Base-by-base conservation (phyloP, 768 basidiomycete species). In the Auriscalpium vulgare region DNA sequence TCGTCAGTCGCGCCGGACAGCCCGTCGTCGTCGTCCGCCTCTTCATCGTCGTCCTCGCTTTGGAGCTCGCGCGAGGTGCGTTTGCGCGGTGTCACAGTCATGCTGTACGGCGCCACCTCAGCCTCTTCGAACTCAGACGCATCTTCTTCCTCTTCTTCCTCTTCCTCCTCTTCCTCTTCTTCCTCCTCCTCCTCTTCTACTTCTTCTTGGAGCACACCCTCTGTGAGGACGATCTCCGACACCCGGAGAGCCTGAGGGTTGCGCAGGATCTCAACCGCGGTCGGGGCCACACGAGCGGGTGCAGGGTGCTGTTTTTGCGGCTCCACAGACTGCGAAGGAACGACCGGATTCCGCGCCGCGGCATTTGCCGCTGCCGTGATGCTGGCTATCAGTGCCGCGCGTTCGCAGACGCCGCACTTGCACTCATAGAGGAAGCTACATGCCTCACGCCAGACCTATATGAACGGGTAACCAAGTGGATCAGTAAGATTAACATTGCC, bases 371-470 rank as follows among this genome's bases (percentile, higher is more conserved):
- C 74, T 47, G 72, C 68, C 21, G 70, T 70, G 34, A 76, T 72
- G 56, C 79, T 82, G 6, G 78, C 79, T 49, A 72, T 71, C 23
- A 76, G 67, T 66, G 80, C 77, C 8, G 87, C 82, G 23, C 88
- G 81, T 59, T 87, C 81, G 66, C 87, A 89, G 43, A 88, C 82
- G n/a, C 75, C 73, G 66, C 87, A 88, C 51, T 80, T 76, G 65
- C 87, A 89, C 46, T 85, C 81, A 65, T 84, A 89, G 45, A 89
- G 60, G 0, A 85, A 87, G 4, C 79, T 75, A 66, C 83, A 87
- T 0, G 85, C 87, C 56, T 88, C 86, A 40, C 84, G 76, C 87
- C 87, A 89, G 9, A 81, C 75, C 87, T 88, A 65, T 35, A 45
- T 47, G 34, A 45, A 49, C 61, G 51, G 29, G 29, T 29, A 29